These are phyloP conservation scores for Dispira simplex DNA, from an alignment of 192 early-diverging fungal genomes.

Conservation along the genomic window DNA sequence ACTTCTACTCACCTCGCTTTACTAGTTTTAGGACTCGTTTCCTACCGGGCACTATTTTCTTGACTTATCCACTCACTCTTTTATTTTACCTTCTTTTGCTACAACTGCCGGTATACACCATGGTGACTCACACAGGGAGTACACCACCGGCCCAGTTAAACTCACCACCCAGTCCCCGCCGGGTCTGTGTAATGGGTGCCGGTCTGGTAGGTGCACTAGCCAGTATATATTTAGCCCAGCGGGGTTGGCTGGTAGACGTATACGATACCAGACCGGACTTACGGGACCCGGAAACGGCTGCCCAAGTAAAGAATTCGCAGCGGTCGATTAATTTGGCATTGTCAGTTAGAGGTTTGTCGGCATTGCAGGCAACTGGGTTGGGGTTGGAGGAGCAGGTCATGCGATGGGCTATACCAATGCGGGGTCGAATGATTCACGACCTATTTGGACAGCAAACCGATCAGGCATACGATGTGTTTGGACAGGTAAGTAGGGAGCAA, in stretches of 20 bases:
- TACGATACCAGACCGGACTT: slow-evolving; percentile 71
- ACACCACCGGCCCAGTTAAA: too few relatives aligned
- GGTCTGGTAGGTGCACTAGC: slow-evolving; percentile 86
- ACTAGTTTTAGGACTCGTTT: too few relatives aligned
- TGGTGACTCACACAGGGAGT: too few relatives aligned
- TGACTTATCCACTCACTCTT: too few relatives aligned
- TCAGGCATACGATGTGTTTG: slow-evolving; percentile 79
- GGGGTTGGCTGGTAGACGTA: slow-evolving; percentile 78
- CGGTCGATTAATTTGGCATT: slow-evolving; percentile 92
- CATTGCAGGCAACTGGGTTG: slow-evolving; percentile 53
- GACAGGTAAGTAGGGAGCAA: slow-evolving; percentile 34
- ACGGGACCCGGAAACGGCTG: slow-evolving; percentile 37
- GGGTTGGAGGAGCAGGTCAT: slow-evolving; percentile 49
- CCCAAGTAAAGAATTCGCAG: slow-evolving; percentile 22
- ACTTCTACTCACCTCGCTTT: too few relatives aligned
- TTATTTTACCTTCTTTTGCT: too few relatives aligned
- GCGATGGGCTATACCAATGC: slow-evolving; percentile 70
- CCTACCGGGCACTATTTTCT: too few relatives aligned
- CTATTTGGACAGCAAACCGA: slow-evolving; percentile 47
- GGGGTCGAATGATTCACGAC: slow-evolving; percentile 81
- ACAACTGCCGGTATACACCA: too few relatives aligned
- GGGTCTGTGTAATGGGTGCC: slow-evolving; percentile 73
- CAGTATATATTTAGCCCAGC: slow-evolving; percentile 79
- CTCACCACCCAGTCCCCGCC: too few relatives aligned
- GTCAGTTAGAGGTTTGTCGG: slow-evolving; percentile 70